These are phyloP conservation scores for Hypholoma sublateritium DNA, from an alignment of 768 basidiomycete species.

Conservation along the genomic window DNA sequence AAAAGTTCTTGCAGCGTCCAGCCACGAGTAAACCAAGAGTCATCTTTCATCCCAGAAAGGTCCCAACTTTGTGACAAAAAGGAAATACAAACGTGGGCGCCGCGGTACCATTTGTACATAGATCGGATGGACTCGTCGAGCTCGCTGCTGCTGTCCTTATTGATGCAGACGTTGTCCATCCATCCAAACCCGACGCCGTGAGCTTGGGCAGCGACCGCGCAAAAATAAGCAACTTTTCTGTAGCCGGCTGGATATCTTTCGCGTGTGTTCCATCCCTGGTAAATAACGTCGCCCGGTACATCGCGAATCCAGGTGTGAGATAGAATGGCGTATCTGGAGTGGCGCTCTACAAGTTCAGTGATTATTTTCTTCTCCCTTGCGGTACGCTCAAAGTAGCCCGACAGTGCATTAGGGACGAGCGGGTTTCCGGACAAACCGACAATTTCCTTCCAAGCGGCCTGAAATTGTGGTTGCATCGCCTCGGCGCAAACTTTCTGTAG, in stretches of 20 bases:
- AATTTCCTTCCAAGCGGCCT: background rate
- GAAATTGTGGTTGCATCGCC: background rate
- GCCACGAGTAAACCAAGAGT: slow-evolving; percentile 2
- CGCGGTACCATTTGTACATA: slow-evolving; percentile 2
- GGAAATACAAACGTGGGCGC: background rate
- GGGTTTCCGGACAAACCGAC: background rate
- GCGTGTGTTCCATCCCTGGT: background rate
- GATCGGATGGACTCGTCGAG: slow-evolving; percentile 4
- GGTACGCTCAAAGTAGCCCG: too few species aligned
- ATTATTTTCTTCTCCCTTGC: background rate
- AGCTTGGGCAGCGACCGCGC: background rate
- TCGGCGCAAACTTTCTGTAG: background rate
- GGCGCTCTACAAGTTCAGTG: background rate
- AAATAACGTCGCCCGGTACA: background rate
- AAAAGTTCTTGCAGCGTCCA: slow-evolving; percentile 3
- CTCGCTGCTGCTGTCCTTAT: slow-evolving; percentile 5
- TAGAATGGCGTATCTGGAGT: background rate
- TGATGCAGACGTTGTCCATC: slow-evolving; percentile 5
- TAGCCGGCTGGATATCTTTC: background rate
- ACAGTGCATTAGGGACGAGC: too few species aligned
- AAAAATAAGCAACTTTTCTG: background rate
- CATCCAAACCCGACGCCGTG: background rate
- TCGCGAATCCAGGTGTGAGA: background rate
- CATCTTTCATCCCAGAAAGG: background rate
- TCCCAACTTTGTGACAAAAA: background rate